These are phyloP conservation scores for Coemansia sp. DNA, from an alignment of 192 early-diverging fungal genomes.

Conservation along the genomic window DNA sequence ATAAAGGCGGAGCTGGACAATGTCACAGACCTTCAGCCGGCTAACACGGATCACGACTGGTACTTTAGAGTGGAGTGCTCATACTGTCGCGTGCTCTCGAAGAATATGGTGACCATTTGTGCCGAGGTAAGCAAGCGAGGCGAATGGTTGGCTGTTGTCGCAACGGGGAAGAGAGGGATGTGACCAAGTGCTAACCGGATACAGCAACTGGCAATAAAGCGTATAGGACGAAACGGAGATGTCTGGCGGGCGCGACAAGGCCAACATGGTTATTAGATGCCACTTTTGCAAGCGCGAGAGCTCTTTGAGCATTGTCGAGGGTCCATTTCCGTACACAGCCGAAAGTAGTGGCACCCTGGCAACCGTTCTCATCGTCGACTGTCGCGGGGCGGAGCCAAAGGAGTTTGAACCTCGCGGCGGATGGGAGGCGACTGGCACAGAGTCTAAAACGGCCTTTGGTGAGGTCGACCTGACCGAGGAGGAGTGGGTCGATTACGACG, in stretches of 20 bases:
- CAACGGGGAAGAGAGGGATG: not conserved
- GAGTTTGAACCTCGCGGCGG: slow-evolving; percentile 65
- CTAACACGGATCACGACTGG: slow-evolving; percentile 59
- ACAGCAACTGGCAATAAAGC: not conserved
- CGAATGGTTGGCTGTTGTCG: not conserved
- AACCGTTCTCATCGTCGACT: slow-evolving; percentile 69
- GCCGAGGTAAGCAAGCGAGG: not conserved
- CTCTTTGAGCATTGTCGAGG: slow-evolving; percentile 53
- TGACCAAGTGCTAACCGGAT: not conserved
- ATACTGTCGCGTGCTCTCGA: not conserved
- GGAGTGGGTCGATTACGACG: slow-evolving; percentile 91
- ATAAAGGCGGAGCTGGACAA: slow-evolving; percentile 79
- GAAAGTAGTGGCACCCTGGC: slow-evolving; percentile 62
- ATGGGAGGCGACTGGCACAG: slow-evolving; percentile 67
- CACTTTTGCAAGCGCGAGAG: slow-evolving; percentile 83
- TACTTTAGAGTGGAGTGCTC: slow-evolving; percentile 1
- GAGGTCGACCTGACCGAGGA: slow-evolving; percentile 77
- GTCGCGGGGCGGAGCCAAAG: slow-evolving; percentile 79
- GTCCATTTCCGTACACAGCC: slow-evolving; percentile 20
- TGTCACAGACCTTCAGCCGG: slow-evolving; percentile 69
- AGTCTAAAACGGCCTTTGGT: slow-evolving; percentile 64
- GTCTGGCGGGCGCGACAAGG: slow-evolving; percentile 70
- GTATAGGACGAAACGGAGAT: slow-evolving; percentile 61
- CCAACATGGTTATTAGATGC: slow-evolving; percentile 88
- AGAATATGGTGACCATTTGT: not conserved